Evolutionary conservation across 768 basidiomycete species (phyloP), one percentile per base, ranked within the genome.

Genomic region (Boletellus ananiceps): DNA sequence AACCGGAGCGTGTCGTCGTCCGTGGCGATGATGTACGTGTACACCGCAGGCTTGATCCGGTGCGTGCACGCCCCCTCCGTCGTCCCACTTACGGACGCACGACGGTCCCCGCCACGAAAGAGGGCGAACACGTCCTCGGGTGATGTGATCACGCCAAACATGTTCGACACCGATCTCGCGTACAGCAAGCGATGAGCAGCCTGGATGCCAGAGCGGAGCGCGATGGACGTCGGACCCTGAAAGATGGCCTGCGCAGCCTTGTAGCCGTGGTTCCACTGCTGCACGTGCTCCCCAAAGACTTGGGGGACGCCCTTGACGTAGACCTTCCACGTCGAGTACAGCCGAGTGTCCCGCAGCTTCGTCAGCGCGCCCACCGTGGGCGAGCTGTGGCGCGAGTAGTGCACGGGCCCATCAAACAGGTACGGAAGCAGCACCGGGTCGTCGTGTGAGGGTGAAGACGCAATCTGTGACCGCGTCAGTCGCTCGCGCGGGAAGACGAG

Each of bases 271-370:
- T 85, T 87, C 88, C 86, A 90, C 21, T 63, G 70, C 63, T 90
- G 88, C 47, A 76, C 64, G 23, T 54, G 66, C 59, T 84, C 77
- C 8, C 78, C 73, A 57, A 90, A 86, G 65, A 79, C 78, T 8
- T 74, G 63, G 3, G 72, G 76, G 1, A 88, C 64, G 16, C 80
- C 83, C 46, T 74, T 74, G 62, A 88, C 70, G 57, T 80, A 83
- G 55, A 82, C 44, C 62, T 88, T 88, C 88, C 88, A 90, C 1
- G 88, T 90, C 33, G 84, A 82, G 61, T 88, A 89, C 19, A 87
- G 70, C 0, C 84, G 79, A 0, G 71, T 73, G 52, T 81, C 78
- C 58, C 81, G 76, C 46, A 83, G 63, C 51, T 80, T 78, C 15
- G 85, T 83, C 29, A 88, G 66, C 4, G 67, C 70, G 23, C 87